Evolutionary conservation across 2,329 filamentous ascomycete genomes (phyloP).

Genomic region (Rasamsonia emersonii): DNA sequence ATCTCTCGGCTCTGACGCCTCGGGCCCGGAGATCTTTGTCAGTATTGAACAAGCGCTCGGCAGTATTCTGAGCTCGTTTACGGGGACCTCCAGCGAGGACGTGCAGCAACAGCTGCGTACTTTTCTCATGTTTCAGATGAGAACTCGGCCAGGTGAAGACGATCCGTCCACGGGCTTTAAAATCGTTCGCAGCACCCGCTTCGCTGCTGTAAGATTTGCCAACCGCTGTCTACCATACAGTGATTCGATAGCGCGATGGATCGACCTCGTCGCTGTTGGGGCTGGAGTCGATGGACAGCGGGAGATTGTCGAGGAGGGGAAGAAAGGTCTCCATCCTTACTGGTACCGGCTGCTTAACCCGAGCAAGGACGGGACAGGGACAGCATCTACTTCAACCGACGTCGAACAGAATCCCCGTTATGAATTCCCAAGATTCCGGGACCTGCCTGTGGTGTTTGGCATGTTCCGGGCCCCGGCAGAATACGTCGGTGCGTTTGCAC

Average conservation of each 20-base stretch:
- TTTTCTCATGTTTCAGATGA: constrained; percentile 63
- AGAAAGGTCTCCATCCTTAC: constrained; percentile 74
- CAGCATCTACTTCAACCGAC: constrained; percentile 44
- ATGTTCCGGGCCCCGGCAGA: constrained; percentile 18
- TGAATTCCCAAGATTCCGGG: constrained; percentile 30
- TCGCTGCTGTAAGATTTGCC: constrained; percentile 77
- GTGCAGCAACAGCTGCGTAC: constrained; percentile 39
- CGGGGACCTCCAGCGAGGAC: constrained; percentile 34
- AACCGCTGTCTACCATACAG: constrained; percentile 77
- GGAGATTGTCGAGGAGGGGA: constrained; percentile 83
- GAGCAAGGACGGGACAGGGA: constrained; percentile 34
- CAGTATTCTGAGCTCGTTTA: constrained; percentile 58
- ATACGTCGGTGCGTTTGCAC: constrained; percentile 49
- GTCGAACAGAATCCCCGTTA: constrained; percentile 38
- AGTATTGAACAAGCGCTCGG: constrained; percentile 86
- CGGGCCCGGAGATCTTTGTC: constrained; percentile 63
- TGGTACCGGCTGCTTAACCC: constrained; percentile 59
- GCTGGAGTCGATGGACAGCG: constrained; percentile 56
- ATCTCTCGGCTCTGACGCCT: constrained; percentile 71
- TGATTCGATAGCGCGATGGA: constrained; percentile 74
- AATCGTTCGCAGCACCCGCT: constrained; percentile 65
- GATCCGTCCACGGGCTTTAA: constrained; percentile 29
- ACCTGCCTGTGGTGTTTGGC: constrained; percentile 20
- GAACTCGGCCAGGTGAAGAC: constrained; percentile 34
- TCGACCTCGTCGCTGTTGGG: constrained; percentile 73